Conservation (phyloP, 2,329 filamentous ascomycete species). For the Colletotrichum sp. region DNA sequence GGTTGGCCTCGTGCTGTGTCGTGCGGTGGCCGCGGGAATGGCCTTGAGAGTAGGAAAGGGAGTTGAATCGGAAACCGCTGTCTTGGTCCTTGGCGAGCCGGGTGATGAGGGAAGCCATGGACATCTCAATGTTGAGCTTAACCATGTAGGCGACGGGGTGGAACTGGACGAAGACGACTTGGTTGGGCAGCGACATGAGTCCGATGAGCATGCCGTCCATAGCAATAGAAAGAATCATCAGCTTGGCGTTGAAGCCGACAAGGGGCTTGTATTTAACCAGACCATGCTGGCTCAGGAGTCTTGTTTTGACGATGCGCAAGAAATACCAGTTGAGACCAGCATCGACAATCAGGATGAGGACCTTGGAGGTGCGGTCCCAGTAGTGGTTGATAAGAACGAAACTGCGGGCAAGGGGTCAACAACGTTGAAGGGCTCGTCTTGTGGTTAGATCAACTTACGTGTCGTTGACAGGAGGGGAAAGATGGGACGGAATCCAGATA, state of each 20-base stretch:
- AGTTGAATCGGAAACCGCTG: slow-evolving; percentile 6
- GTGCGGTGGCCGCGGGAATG: neutral
- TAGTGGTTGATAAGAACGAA: slow-evolving; percentile 48
- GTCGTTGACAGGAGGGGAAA: slow-evolving; percentile 38
- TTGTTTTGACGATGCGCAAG: slow-evolving; percentile 46
- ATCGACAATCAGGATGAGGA: slow-evolving; percentile 55
- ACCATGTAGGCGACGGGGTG: slow-evolving; percentile 58
- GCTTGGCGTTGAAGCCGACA: slow-evolving; percentile 51
- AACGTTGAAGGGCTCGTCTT: neutral
- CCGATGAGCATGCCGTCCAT: slow-evolving; percentile 49
- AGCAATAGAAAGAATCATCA: slow-evolving; percentile 51
- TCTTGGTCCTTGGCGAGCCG: slow-evolving; percentile 25
- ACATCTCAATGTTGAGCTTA: slow-evolving; percentile 59
- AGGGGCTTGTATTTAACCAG: slow-evolving; percentile 55
- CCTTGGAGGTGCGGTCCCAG: slow-evolving; percentile 59
- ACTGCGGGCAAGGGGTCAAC: slow-evolving; percentile 12
- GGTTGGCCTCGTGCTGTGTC: neutral
- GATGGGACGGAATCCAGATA: slow-evolving; percentile 57
- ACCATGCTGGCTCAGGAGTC: slow-evolving; percentile 49
- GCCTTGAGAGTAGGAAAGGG: slow-evolving; percentile 5
- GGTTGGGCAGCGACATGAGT: slow-evolving; percentile 35
- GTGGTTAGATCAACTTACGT: slow-evolving; percentile 27
- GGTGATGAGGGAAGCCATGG: slow-evolving; percentile 55
- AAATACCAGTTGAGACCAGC: slow-evolving; percentile 58
- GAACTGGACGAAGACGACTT: slow-evolving; percentile 50